Evolutionary conservation across 805 yeast species (phyloP).

Genomic region (Kluyveromyces siamensis): DNA sequence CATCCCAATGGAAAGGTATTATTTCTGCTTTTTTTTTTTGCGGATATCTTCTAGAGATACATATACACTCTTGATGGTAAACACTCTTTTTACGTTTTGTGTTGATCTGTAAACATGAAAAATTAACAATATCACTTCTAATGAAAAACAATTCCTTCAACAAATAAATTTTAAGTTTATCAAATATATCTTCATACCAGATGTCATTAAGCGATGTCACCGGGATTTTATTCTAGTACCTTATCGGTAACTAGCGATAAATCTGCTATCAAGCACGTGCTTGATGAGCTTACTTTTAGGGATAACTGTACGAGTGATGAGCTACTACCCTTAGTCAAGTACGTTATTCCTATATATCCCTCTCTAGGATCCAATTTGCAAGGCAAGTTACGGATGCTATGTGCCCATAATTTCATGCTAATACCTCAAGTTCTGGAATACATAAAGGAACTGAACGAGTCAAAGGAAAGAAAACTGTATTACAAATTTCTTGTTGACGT

Average conservation of each 20-base stretch:
- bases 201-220: neutral
- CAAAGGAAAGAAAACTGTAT: constrained; percentile 11
- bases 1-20: neutral
- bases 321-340: constrained; percentile 8
- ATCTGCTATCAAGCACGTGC: neutral
- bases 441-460: constrained; percentile 6
- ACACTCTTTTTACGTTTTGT: neutral
- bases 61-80: neutral
- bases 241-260: neutral
- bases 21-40: neutral
- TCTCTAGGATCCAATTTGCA: constrained; percentile 11
- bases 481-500: constrained; percentile 10
- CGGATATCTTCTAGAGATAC: neutral
- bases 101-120: neutral
- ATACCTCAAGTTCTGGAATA: constrained; percentile 17
- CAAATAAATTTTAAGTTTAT: neutral
- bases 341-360: constrained; percentile 18
- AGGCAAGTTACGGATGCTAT: constrained; percentile 4
- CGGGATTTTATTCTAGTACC: neutral
- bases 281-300: neutral
- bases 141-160: neutral
- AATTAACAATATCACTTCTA: neutral
- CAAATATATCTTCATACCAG: neutral
- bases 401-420: constrained; percentile 9
- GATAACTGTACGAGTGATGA: neutral